Conservation (phyloP, 352 stramenopile species). For the Globisporangium carolinianum region DNA sequence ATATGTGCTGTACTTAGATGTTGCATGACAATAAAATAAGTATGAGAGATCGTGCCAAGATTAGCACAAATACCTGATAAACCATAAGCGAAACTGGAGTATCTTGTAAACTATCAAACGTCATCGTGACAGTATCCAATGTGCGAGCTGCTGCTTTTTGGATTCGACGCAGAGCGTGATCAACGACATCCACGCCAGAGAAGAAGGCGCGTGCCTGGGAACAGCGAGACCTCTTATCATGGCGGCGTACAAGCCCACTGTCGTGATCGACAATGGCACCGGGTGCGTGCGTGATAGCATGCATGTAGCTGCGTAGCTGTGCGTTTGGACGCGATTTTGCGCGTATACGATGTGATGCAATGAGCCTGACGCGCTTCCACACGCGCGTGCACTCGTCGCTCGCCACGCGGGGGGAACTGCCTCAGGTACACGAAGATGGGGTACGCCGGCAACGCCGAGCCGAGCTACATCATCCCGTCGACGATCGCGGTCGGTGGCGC, state of each 20-base stretch:
- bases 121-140: too few species aligned
- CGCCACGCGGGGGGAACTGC: too few species aligned
- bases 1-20: too few species aligned
- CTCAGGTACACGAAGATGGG: conserved; percentile 95
- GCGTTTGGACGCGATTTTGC: not conserved
- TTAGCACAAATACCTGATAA: too few species aligned
- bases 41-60: too few species aligned
- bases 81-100: too few species aligned
- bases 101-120: too few species aligned
- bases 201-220: not conserved
- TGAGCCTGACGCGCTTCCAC: not conserved
- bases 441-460: conserved; percentile 91
- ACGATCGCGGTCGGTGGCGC: conserved; percentile 81
- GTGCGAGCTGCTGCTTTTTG: too few species aligned
- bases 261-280: conserved; percentile 96
- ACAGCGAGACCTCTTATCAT: conserved; percentile 13
- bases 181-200: not conserved
- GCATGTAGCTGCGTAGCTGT: conserved; percentile 1
- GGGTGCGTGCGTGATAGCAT: conserved; percentile 45
- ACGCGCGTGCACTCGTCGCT: not conserved
- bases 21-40: too few species aligned
- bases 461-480: conserved; percentile 95
- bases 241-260: conserved; percentile 84
- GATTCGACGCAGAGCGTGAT: too few species aligned
- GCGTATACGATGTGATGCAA: not conserved